Base-by-base conservation (phyloP, 1,284 basidiomycete genomes). In the Moesziomyces aphidis region DNA sequence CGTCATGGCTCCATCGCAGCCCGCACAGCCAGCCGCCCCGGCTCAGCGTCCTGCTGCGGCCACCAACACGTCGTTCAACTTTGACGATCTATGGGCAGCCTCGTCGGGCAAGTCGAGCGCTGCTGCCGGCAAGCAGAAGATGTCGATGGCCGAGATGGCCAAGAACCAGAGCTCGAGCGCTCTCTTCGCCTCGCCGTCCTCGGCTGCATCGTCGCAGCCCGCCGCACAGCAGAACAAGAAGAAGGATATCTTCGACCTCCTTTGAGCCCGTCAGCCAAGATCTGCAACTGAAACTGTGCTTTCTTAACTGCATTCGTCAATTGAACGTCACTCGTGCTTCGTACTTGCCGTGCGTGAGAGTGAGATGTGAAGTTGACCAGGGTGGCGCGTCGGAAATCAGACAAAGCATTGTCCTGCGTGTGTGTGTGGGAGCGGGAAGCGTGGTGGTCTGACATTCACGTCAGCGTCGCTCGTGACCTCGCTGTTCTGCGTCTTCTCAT, bases 41-140 rank as follows among this genome's bases (percentile, higher is more conserved):
- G 24, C 50, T 9, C 15, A 55, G 1, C 65, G 65, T 15, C 61
- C 71, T 9, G 65, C 65, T 22, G 58, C 69, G 10, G 48, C 66
- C 13, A 71, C 64, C 45, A 77, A 64, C 54, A 47, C 61, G 2
- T 66, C 66, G 5, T 79, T 80, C 36, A 84, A 83, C 56, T 97
- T 97, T 81, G 95, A 96, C 77, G 95, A 97, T 83, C 86, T 97
- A 65, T 97, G 93, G 93, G 89, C 89, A 21, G 88, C 94, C 87
- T 93, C 92, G 1, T 88, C 96, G 22, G 91, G 91, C 36, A 76
- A 72, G 50, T 52, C 77, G 5, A 55, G 58, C 39, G 39, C 57
- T 6, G 58, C 46, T 1, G 67, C 54, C 0, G 73, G 63, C 34
- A 78, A 75, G 49, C 74, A 72, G 8, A 83, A 84, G 60, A 78